Conservation (phyloP, 2,329 filamentous ascomycete species). For the Pyrenochaeta sp. region DNA sequence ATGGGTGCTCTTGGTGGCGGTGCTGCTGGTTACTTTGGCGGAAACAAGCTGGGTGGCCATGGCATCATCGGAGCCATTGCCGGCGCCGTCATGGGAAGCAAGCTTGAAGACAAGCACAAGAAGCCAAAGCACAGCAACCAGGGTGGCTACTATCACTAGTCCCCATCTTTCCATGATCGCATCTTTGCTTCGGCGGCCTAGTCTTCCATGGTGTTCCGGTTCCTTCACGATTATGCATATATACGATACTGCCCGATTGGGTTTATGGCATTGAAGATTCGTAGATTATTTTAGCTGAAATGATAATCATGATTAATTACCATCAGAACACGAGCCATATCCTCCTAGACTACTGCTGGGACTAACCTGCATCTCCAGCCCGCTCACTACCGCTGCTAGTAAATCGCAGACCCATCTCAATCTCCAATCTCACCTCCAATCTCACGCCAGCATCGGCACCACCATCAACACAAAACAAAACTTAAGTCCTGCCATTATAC, state of each 20-base stretch:
- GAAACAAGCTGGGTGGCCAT: constrained; percentile 63
- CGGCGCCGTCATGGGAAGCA: constrained; percentile 64
- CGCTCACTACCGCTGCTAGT: no score
- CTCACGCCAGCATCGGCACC: not conserved
- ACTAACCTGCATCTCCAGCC: no score
- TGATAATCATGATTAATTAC: no score
- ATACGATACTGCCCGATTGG: not conserved
- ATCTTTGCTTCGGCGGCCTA: not conserved
- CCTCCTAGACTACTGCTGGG: no score
- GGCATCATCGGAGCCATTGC: constrained; percentile 66
- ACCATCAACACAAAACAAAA: constrained; percentile 2
- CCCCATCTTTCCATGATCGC: not conserved
- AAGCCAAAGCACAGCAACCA: constrained; percentile 39
- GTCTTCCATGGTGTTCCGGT: not conserved
- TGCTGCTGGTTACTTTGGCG: constrained; percentile 64
- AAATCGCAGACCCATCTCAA: no score
- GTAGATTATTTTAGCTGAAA: not conserved
- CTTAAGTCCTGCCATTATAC: not conserved
- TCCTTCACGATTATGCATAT: not conserved
- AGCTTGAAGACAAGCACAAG: constrained; percentile 64
- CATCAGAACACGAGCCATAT: no score
- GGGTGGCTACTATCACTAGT: constrained; percentile 18
- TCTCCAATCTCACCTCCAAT: no score
- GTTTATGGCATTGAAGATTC: not conserved
- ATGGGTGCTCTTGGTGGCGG: constrained; percentile 66